phyloP scores from a whole-genome alignment of 192 early-diverging fungal species.

The Coemansia sp. region DNA sequence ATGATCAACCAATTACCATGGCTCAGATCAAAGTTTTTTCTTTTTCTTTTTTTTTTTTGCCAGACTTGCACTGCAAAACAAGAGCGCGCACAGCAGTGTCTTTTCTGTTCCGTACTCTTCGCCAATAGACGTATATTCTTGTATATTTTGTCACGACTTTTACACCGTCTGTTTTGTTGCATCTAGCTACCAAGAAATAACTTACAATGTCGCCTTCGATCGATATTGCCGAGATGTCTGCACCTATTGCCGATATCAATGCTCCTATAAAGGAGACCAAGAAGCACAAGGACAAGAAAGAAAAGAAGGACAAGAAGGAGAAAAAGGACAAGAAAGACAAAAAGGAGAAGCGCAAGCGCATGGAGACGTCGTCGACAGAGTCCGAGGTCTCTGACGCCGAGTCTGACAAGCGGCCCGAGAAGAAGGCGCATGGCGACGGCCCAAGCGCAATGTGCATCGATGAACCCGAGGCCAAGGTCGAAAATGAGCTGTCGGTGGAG shows the following conservation, averaged over 20 bases:
- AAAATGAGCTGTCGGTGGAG: conserved; percentile 59
- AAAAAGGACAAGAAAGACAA: conserved; percentile 57
- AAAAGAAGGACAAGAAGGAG: conserved; percentile 46
- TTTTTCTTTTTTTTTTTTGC: not conserved
- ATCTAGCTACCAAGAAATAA: conserved; percentile 4
- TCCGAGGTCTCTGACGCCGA: conserved; percentile 38
- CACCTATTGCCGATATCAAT: conserved; percentile 11
- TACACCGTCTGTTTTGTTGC: not conserved
- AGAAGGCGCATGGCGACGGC: conserved; percentile 54
- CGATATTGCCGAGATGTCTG: conserved; percentile 20
- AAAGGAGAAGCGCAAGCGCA: conserved; percentile 52
- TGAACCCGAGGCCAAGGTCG: conserved; percentile 18
- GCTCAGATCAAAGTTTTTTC: conserved; percentile 3
- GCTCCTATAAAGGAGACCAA: conserved; percentile 18
- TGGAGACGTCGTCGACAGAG: conserved; percentile 34
- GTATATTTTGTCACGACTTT: conserved; percentile 7
- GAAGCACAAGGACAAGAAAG: conserved; percentile 47
- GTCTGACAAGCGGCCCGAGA: conserved; percentile 44
- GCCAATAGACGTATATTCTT: conserved; percentile 13
- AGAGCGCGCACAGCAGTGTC: not conserved
- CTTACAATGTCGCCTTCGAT: conserved; percentile 39
- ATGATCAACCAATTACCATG: not conserved
- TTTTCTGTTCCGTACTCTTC: conserved; percentile 1
- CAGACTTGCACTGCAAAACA: not conserved
- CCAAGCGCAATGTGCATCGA: conserved; percentile 27